Base-by-base conservation (phyloP, 306 rosid species). In the cucumber (Cucumis sativus) region DNA sequence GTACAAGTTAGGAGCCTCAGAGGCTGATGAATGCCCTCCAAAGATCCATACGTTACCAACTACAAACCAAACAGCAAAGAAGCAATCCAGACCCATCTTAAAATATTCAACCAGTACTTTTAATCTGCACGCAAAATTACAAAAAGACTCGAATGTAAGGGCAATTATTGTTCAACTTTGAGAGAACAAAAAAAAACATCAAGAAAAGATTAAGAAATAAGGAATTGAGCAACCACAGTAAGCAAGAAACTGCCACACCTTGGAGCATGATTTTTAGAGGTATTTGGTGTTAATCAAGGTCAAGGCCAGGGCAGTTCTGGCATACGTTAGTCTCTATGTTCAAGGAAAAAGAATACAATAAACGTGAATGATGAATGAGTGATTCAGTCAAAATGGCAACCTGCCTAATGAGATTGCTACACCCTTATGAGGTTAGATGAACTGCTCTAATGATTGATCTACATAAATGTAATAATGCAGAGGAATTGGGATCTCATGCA, bases 31-130 rank as follows among this genome's bases (percentile, higher is more conserved):
- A 77, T 80, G 95, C 66, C 98, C 97, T 30, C 98, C 97, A 84
- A 95, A 95, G 86, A 95, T 89, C 98, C 98, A 95, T 43, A 95
- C 97, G 75, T 95, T 95, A 79, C 98, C 98, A 78, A 95, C 96
- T 78, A 95, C 97, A 73, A 95, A 95, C 98, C 98, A 95, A 84
- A 95, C 88, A 21, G 96, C 97, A 77, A 95, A 95, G 88, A 95
- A 95, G 85, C 97, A 95, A 88, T 95, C 99, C 81, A 92, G 76
- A 76, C 89, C 88, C 90, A 95, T 90, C 88, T 95, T 95, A 78
- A 90, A 90, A 85, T 95, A 95, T 81, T 95, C 96, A 84, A 92
- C 91, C 55, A 89, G 84, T 74, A 79, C 82, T 86, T 92, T 95
- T 74, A 89, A 51, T 84, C 99, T 95, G 93, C 82, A 56, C 33